Evolutionary conservation across 306 rosid species (phyloP), one percentile per base, ranked within the genome.

Genomic region (Cyamopsis tetragonoloba): DNA sequence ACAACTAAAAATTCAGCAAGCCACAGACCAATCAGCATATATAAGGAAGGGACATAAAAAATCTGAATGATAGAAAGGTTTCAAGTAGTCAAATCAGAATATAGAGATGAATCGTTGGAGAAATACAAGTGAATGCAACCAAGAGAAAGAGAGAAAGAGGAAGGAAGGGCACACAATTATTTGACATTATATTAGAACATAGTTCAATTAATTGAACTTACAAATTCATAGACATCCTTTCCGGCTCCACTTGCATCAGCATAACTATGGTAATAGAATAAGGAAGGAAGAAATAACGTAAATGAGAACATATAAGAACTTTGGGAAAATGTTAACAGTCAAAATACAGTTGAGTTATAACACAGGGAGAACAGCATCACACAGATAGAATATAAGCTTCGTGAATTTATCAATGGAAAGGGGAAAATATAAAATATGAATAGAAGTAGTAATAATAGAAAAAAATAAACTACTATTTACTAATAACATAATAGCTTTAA

Each of bases 241-340:
- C 93, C 98, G 27, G 97, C 88, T 74, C 98, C 98, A 62, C 90
- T 83, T 50, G 91, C 70, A 88, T 93, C 98, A 27, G 98, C 96
- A 83, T 93, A 93, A 64, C 98, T 93, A 62, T 6, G 43, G 53
- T 17, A 63, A 67, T 13, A 72, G 18, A 81, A 53, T 35, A 61
- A 39, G 28, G 20, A 74, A 69, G 65, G 42, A 61, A 76, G 55
- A 53, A 27, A 71, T 66, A 81, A 67, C 13, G 8, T 47, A 61
- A 11, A 66, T 56, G 48, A 75, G 28, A 71, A 59, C 19, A 35
- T 34, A 56, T 12, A 18, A 53, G 61, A 71, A 60, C 54, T 11
- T 72, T 12, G 39, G 35, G 54, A 55, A 57, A 26, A 32, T 8
- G 17, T 17, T 42, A 57, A 42, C 6, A 24, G 34, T 12, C 37